phyloP scores from a whole-genome alignment of 2,329 filamentous ascomycete genomes.

The Aaosphaeria pasadenensis region DNA sequence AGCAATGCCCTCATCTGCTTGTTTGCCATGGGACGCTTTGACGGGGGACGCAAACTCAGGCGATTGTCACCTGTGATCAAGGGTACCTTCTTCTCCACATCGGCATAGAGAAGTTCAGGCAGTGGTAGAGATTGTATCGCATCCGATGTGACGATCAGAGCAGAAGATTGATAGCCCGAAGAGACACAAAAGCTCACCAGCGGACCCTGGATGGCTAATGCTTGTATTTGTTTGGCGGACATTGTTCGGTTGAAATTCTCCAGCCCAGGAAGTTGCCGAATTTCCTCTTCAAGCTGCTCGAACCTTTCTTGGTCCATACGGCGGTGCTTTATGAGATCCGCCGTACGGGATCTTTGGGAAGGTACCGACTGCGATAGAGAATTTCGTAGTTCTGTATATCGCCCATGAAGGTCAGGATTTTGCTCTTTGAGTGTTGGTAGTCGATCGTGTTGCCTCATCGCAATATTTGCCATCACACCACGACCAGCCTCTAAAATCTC shows the following conservation, averaged over 20 bases:
- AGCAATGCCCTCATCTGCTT: constrained; percentile 2
- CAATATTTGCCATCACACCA: constrained; percentile 4
- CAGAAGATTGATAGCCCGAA: constrained; percentile 5
- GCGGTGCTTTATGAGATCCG: not conserved
- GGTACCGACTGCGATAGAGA: not conserved
- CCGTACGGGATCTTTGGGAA: not conserved
- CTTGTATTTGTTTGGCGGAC: not conserved
- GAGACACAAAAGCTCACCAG: constrained; percentile 9
- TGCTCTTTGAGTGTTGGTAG: not conserved
- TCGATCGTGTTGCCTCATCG: constrained; percentile 4
- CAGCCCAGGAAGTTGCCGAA: constrained; percentile 2
- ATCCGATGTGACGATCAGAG: constrained; percentile 7
- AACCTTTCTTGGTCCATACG: not conserved
- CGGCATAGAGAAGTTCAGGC: not conserved
- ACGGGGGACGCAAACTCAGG: constrained; percentile 1
- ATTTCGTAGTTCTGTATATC: not conserved
- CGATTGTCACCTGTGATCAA: not conserved
- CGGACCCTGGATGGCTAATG: constrained; percentile 1
- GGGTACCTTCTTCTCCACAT: not conserved
- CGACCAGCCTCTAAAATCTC: constrained; percentile 3
- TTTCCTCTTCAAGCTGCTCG: constrained; percentile 1
- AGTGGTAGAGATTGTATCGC: constrained; percentile 2
- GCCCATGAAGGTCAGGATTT: not conserved
- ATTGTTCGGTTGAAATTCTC: constrained; percentile 2
- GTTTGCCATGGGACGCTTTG: constrained; percentile 2